A percentile compares a stretch with the other conserved stretches of the same genome.
Conservation (phyloP, 179 eudicot genomes). For the Spergularia azorica region DNA sequence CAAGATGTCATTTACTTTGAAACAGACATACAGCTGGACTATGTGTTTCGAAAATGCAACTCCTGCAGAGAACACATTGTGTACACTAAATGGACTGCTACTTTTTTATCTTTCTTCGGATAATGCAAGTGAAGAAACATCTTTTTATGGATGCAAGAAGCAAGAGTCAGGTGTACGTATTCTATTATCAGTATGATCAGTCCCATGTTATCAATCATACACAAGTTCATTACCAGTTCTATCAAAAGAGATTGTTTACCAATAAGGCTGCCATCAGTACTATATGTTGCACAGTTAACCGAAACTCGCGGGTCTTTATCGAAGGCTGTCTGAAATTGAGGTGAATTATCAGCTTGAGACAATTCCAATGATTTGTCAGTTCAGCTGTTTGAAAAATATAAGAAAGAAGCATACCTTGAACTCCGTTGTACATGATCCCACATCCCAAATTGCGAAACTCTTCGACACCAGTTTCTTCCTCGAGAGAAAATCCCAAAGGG, state of each 20-base stretch:
- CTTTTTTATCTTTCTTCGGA: neutral
- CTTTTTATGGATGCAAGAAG: neutral
- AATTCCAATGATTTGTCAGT: neutral
- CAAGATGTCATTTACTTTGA: constrained; percentile 44
- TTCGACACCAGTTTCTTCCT: constrained; percentile 56
- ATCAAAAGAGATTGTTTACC: constrained; percentile 31
- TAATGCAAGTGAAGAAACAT: neutral
- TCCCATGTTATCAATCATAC: too few species aligned
- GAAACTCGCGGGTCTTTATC: constrained; percentile 49
- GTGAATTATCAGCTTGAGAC: neutral
- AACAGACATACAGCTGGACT: constrained; percentile 58
- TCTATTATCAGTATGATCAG: too few species aligned
- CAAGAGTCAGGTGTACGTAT: neutral
- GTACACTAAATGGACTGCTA: too few species aligned
- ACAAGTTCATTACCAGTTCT: too few species aligned
- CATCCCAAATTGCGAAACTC: constrained; percentile 60
- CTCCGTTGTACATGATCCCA: constrained; percentile 48
- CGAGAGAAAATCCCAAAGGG: constrained; percentile 65
- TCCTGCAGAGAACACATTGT: constrained; percentile 33
- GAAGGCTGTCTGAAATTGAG: constrained; percentile 46
- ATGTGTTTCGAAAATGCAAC: constrained; percentile 69
- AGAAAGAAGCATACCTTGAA: constrained; percentile 42
- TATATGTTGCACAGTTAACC: constrained; percentile 61
- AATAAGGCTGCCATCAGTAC: constrained; percentile 60
- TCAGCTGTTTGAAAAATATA: neutral